phyloP scores from a whole-genome alignment of 345 rosid species.

The Ceriops tagal region DNA sequence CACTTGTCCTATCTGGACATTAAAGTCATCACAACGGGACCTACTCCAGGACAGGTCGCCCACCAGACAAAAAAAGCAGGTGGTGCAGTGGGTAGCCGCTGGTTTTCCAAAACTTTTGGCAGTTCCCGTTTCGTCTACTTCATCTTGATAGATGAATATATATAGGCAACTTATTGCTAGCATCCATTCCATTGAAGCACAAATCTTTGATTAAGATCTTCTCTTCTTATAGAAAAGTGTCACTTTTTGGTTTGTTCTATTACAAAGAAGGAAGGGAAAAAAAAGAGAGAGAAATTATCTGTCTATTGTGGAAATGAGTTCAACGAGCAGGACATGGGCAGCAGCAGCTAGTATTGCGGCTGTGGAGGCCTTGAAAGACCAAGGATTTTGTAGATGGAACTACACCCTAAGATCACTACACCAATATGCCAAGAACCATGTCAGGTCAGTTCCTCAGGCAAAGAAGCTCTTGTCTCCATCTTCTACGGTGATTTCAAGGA shows the following conservation, averaged over 20 bases:
- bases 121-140: too few species aligned
- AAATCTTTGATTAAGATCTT: too few species aligned
- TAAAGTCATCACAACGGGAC: not conserved
- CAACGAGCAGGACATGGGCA: constrained; percentile 33
- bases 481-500: constrained; percentile 7
- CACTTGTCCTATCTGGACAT: not conserved
- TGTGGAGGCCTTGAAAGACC: constrained; percentile 42
- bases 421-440: constrained; percentile 22
- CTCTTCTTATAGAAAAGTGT: not conserved
- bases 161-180: too few species aligned
- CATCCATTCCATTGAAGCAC: too few species aligned
- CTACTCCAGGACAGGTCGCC: too few species aligned
- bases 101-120: too few species aligned
- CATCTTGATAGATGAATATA: too few species aligned
- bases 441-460: constrained; percentile 13
- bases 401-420: constrained; percentile 15
- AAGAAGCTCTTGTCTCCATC: constrained; percentile 16
- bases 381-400: constrained; percentile 49
- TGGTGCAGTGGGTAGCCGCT: too few species aligned
- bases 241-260: too few species aligned
- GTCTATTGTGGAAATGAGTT: constrained; percentile 17
- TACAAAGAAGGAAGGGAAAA: too few species aligned
- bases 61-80: too few species aligned
- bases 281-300: too few species aligned
- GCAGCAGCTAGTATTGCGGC: constrained; percentile 39